Base-by-base conservation (phyloP, 2,329 filamentous ascomycete species). In the Penicillium decumbens region DNA sequence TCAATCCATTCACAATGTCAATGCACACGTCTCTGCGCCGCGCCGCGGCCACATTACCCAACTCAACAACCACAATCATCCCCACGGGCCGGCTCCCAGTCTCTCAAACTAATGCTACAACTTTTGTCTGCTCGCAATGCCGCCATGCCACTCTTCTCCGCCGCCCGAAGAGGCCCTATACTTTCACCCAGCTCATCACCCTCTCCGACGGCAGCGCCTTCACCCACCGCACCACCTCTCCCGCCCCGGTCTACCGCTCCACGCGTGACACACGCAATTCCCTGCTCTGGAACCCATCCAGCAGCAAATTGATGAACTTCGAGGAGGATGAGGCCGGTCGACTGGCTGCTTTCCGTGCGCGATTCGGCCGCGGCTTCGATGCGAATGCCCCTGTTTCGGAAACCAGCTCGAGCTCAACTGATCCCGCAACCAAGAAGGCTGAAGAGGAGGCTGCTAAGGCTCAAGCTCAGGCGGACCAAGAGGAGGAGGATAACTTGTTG, bases 241-340 rank as follows among this genome's bases (percentile, higher is more conserved):
- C 75, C 2, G 62, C 74, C 20, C 77, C 82, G 6, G 74, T 85
- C 51, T 83, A 84, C 71, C 76, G 77, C 57, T 77, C 74, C 45
- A 80, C 78, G 53, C 95, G 95, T 73, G 93, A 98, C 75, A 88
- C 86, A 39, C 84, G 89, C 63, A 98, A 97, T 77, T 85, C 88
- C 64, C 77, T 88, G 2, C 73, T 95, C 46, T 98, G 93, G 93
- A 93, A 97, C 70, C 93, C 93, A 0, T 84, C 79, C 51, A 85
- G 87, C 59, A 83, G 84, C 72, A 86, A 87, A 54, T 77, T 98
- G 63, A 76, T 85, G 67, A 95, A 93, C 69, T 80, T 96, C 50
- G 93, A 98, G 75, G 84, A 95, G 56, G 93, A 98, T 70, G 93
- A 97, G 79, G 92, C 93, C 3, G 93, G 93, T 15, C 83, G 87